Conservation (phyloP, 1,284 basidiomycete species). For the Marasmius fiardii region DNA sequence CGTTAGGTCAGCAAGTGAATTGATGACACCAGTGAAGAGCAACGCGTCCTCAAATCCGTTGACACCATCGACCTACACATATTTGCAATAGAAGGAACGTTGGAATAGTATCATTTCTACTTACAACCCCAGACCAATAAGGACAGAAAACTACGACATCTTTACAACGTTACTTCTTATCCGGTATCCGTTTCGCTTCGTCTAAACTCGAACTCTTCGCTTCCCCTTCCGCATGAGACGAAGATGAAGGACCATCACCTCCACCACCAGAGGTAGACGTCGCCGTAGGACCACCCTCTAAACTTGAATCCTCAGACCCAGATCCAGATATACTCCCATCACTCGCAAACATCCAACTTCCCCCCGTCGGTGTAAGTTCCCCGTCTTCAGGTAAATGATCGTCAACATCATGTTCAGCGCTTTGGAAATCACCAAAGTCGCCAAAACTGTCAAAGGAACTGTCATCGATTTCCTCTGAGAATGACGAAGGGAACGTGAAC, state of each 20-base stretch:
- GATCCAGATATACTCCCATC: not conserved
- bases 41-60: too few relatives aligned
- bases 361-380: conserved; percentile 1
- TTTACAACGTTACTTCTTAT: not conserved
- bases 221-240: not conserved
- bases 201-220: not conserved
- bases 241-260: not conserved
- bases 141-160: not conserved
- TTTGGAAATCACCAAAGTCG: conserved; percentile 64
- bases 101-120: too few relatives aligned
- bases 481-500: conserved; percentile 57
- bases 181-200: not conserved
- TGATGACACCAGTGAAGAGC: too few relatives aligned
- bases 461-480: conserved; percentile 56
- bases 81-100: too few relatives aligned
- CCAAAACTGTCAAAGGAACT: conserved; percentile 61
- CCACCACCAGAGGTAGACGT: not conserved
- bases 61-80: too few relatives aligned
- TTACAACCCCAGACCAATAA: too few relatives aligned
- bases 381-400: not conserved
- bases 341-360: conserved; percentile 1
- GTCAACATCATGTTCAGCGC: not conserved
- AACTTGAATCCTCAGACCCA: not conserved
- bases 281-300: not conserved
- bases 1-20: too few relatives aligned